phyloP scores from a whole-genome alignment of 176 grass and related monocot genomes.

The Aegilops longissima region DNA sequence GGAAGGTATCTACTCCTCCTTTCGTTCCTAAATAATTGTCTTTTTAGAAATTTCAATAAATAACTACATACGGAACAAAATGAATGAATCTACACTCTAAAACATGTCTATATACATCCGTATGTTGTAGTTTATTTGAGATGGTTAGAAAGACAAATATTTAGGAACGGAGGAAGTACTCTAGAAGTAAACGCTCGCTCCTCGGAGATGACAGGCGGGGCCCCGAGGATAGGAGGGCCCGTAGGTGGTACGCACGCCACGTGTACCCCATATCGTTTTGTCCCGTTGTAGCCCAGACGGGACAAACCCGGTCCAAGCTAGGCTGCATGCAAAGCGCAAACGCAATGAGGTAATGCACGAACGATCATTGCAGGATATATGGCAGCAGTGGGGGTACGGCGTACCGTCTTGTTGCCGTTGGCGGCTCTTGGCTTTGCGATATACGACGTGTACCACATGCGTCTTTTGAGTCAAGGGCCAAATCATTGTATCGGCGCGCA shows the following conservation, averaged over 20 bases:
- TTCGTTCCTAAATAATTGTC: too few species aligned
- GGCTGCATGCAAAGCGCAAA: conserved; percentile 36
- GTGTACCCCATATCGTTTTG: conserved; percentile 35
- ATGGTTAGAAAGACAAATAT: too few species aligned
- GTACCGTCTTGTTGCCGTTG: conserved; percentile 6
- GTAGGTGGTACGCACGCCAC: neutral
- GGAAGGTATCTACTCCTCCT: neutral
- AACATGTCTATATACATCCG: too few species aligned
- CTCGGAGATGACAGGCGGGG: neutral
- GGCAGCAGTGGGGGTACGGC: neutral
- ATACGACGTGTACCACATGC: neutral
- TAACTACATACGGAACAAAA: too few species aligned
- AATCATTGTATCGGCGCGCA: neutral
- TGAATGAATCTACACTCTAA: too few species aligned
- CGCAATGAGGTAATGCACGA: neutral
- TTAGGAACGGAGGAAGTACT: too few species aligned
- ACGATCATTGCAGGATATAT: neutral
- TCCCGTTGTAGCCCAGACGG: conserved; percentile 18
- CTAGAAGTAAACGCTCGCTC: neutral
- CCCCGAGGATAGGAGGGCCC: neutral
- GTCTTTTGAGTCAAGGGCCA: neutral
- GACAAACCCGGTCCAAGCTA: conserved; percentile 33
- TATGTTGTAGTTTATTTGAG: too few species aligned
- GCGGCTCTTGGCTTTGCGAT: neutral
- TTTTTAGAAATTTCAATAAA: too few species aligned